Evolutionary conservation across 768 basidiomycete species (phyloP), one percentile per base, ranked within the genome.

Genomic region (Cystofilobasidium bisporidii): DNA sequence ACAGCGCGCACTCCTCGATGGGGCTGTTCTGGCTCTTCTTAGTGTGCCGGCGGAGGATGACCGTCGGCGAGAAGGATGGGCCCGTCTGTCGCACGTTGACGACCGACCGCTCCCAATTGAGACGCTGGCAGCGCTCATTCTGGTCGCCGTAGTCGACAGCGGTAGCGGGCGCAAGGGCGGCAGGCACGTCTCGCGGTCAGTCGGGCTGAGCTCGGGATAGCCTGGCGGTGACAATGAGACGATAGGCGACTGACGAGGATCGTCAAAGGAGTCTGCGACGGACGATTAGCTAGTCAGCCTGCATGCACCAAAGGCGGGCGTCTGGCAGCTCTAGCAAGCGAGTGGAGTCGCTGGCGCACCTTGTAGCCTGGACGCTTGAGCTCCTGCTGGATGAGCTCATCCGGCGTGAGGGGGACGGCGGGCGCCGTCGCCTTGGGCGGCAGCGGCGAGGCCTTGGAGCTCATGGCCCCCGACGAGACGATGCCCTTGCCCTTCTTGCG

Each of bases 1-100:
- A 84, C 70, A 96, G 77, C 56, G 83, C 81, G 20, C 91, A 85
- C 6, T 79, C 81, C 73, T 91, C 88, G 63, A 77, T 81, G 71
- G 86, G 81, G 4, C 84, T 84, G 24, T 75, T 73, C 65, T 75
- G 58, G 24, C 81, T 85, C 75, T 86, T 91, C 74, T 85, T 86
- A 74, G 87, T 85, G 61, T 84, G 74, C 70, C 82, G 82, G 68
- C 78, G 81, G n/a, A 97, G 78, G 17, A 81, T 84, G 32, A 91
- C 83, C 43, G 80, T 77, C 69, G 91, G 91, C 2, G 85, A 82
- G 69, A 73, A 79, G 33, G 47, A 36, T 10, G 57, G 36, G 11
- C 65, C 67, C 9, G 32, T 61, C 28, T 59, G 40, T 43, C 40
- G 22, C 28, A 47, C 38, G 56, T 63, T 41, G 30, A 58, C 61